These are phyloP conservation scores for Botrytis hyacinthi DNA, from an alignment of 2,329 filamentous ascomycete genomes.

Conservation along the genomic window DNA sequence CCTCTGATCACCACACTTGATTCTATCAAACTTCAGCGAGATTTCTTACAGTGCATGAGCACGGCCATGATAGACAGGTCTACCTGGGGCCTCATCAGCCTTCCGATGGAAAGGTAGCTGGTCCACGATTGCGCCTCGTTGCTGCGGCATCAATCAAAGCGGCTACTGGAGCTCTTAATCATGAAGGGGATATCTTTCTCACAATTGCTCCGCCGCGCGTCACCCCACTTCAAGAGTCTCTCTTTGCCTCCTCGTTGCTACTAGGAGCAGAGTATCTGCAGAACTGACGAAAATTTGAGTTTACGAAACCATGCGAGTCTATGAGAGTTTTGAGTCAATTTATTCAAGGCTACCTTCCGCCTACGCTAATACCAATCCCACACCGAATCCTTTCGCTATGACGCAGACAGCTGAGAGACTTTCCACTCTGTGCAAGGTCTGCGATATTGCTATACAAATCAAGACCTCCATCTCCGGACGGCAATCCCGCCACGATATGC, in stretches of 20 bases:
- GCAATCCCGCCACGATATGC: slow-evolving; percentile 37
- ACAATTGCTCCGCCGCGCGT: neutral
- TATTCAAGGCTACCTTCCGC: fast-evolving
- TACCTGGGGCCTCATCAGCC: neutral
- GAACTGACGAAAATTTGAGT: too few relatives aligned
- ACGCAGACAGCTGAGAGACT: neutral
- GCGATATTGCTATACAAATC: fast-evolving
- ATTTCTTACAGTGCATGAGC: neutral
- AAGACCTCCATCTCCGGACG: neutral
- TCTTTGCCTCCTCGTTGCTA: neutral
- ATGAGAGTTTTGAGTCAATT: neutral
- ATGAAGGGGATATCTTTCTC: neutral
- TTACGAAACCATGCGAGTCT: neutral
- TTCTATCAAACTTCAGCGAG: neutral
- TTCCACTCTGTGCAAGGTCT: neutral
- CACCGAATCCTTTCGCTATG: neutral
- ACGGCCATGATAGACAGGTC: neutral
- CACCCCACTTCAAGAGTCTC: neutral
- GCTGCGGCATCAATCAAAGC: neutral
- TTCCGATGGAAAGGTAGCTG: neutral
- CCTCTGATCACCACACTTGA: too few relatives aligned
- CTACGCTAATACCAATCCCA: neutral
- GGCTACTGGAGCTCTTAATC: neutral
- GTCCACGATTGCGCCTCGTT: neutral
- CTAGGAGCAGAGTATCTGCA: neutral